A percentile compares a stretch with the other conserved stretches of the same genome.
Evolutionary conservation across 1,284 basidiomycete species (phyloP).

Genomic region (Veloporphyrellus conicus): DNA sequence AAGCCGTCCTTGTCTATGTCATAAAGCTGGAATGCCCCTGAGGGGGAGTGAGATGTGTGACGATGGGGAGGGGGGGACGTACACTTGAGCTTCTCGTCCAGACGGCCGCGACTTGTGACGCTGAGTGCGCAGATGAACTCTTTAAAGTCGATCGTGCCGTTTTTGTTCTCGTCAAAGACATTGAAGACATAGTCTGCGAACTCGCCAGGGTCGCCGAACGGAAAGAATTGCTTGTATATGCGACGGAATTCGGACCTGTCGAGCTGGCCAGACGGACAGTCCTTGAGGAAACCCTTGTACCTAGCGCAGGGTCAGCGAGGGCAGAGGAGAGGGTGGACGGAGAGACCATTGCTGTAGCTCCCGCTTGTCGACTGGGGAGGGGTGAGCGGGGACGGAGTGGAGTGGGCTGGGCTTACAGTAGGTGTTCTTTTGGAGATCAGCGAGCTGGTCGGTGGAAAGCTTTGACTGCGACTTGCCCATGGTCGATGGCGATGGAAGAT

Average conservation of each 20-base stretch:
- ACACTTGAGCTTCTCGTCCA: conserved; percentile 99
- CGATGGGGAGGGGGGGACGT: conserved; percentile 29
- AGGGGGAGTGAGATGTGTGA: conserved; percentile 15
- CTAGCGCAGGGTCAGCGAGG: conserved; percentile 39
- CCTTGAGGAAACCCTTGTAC: conserved; percentile 99
- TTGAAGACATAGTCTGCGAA: conserved; percentile 99
- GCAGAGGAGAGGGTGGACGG: conserved; percentile 8
- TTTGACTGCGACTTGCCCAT: conserved; percentile 99
- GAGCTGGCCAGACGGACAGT: conserved; percentile 95
- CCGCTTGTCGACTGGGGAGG: conserved; percentile 88
- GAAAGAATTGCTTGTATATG: conserved; percentile 99
- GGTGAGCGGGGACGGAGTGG: conserved; percentile 11
- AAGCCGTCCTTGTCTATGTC: conserved; percentile 97
- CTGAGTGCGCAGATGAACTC: conserved; percentile 99
- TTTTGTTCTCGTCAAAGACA: conserved; percentile 94
- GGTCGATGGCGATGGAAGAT: conserved; percentile 26
- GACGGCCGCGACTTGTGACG: conserved; percentile 86
- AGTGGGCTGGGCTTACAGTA: conserved; percentile 69
- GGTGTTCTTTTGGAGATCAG: conserved; percentile 96
- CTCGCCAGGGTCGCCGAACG: conserved; percentile 95
- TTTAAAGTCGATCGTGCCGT: conserved; percentile 94
- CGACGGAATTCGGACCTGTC: conserved; percentile 95
- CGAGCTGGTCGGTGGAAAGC: conserved; percentile 90
- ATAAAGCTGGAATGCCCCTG: conserved; percentile 99
- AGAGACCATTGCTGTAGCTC: conserved; percentile 95